Conservation (phyloP, 148 eudicot genomes). For the Dysphania ambrosioides region DNA sequence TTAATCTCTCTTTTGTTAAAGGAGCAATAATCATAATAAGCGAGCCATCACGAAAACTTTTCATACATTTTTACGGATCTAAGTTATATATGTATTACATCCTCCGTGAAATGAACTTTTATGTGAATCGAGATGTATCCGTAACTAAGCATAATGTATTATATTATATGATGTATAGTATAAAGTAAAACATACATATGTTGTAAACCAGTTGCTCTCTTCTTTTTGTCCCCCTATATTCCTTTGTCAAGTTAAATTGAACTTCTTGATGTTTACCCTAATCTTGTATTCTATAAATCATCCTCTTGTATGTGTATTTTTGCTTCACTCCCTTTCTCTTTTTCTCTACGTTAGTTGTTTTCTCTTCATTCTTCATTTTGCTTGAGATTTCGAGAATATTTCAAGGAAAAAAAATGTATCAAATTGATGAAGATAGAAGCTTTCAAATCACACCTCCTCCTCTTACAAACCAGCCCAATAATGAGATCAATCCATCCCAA, state of each 20-base stretch:
- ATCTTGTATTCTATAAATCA: constrained; percentile 20
- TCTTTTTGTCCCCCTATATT: background rate
- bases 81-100: too few relatives aligned
- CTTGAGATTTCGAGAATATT: background rate
- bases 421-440: constrained; percentile 12
- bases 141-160: too few relatives aligned
- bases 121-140: too few relatives aligned
- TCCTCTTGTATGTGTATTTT: background rate
- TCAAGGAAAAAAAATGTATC: constrained; percentile 22
- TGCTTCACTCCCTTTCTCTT: background rate
- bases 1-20: background rate
- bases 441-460: constrained; percentile 4
- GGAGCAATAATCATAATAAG: too few relatives aligned
- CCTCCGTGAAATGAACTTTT: too few relatives aligned
- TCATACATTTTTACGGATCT: too few relatives aligned
- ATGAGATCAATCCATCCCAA: constrained; percentile 16
- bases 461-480: constrained; percentile 7
- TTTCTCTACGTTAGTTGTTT: background rate
- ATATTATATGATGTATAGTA: too few relatives aligned
- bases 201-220: background rate
- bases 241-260: constrained; percentile 12
- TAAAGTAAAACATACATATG: too few relatives aligned
- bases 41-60: too few relatives aligned
- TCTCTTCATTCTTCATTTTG: background rate
- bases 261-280: constrained; percentile 20